A percentile compares a stretch with the other conserved stretches of the same genome.
phyloP scores from a whole-genome alignment of 495 filamentous ascomycete species.

The Hypoxylon lienhwacheense region DNA sequence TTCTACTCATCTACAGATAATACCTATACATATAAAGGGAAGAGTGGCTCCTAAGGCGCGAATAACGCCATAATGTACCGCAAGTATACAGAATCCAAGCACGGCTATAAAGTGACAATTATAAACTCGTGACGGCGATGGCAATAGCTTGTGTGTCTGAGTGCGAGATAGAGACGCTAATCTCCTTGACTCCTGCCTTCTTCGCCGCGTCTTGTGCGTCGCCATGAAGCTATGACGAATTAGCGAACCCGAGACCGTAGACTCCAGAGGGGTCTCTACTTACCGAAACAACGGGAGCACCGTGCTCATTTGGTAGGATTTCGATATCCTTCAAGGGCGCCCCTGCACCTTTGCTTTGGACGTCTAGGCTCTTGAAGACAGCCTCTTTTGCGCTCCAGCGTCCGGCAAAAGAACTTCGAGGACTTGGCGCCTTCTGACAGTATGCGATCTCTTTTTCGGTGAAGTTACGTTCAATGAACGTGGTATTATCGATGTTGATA shows the following conservation, averaged over 20 bases:
- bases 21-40: constrained; percentile 33
- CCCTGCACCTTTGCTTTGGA: constrained; percentile 82
- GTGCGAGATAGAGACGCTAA: constrained; percentile 93
- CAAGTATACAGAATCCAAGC: constrained; percentile 24
- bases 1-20: constrained; percentile 11
- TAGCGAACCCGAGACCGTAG: constrained; percentile 39
- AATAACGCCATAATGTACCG: constrained; percentile 24
- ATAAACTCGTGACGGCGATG: constrained; percentile 81
- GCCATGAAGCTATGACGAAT: constrained; percentile 71
- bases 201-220: constrained; percentile 78
- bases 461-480: constrained; percentile 94
- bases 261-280: constrained; percentile 41
- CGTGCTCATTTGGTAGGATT: constrained; percentile 75
- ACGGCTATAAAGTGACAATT: constrained; percentile 22
- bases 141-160: constrained; percentile 90
- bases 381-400: constrained; percentile 98
- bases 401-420: constrained; percentile 86
- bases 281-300: constrained; percentile 83
- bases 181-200: constrained; percentile 78
- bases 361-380: constrained; percentile 95
- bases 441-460: constrained; percentile 79
- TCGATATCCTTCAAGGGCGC: constrained; percentile 94
- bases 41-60: constrained; percentile 11
- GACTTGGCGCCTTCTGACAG: constrained; percentile 71
- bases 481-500: constrained; percentile 89